A percentile compares a stretch with the other conserved stretches of the same genome.
Evolutionary conservation across 1,139 yeast species (phyloP).

Genomic region (Geotrichum siamense): DNA sequence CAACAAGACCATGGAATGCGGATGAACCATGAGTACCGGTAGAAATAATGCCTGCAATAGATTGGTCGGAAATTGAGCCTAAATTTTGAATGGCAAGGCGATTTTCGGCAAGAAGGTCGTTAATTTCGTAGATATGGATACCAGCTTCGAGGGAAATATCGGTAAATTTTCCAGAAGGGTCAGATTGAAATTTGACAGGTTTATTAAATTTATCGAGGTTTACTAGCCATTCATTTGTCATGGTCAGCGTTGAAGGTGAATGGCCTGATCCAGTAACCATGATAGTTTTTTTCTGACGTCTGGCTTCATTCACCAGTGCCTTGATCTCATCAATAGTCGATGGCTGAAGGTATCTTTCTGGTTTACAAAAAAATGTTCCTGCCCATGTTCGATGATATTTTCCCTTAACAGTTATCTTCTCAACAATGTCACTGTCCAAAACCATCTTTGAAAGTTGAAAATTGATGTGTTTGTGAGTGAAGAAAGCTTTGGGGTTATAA

Average conservation of each 20-base stretch:
- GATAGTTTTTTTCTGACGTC: constrained; percentile 52
- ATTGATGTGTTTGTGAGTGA: no score
- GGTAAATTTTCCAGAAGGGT: constrained; percentile 54
- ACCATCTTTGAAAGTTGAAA: no score
- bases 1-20: constrained; percentile 82
- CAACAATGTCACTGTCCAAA: constrained; percentile 32
- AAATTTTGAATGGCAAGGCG: constrained; percentile 81
- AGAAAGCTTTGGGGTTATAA: no score
- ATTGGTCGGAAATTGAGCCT: constrained; percentile 92
- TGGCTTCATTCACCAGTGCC: constrained; percentile 59
- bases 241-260: constrained; percentile 86
- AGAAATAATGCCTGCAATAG: constrained; percentile 87
- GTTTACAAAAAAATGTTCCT: constrained; percentile 70
- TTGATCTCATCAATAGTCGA: constrained; percentile 53
- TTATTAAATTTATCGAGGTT: constrained; percentile 69
- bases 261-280: constrained; percentile 93
- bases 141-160: constrained; percentile 95
- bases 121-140: constrained; percentile 69
- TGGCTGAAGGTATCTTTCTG: constrained; percentile 77
- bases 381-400: constrained; percentile 75
- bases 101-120: constrained; percentile 52
- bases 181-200: constrained; percentile 38
- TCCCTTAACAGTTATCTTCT: constrained; percentile 23
- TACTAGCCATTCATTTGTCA: constrained; percentile 83
- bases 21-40: constrained; percentile 98